Evolutionary conservation across 2,329 filamentous ascomycete genomes (phyloP).

Genomic region (Penicillium polonicum): DNA sequence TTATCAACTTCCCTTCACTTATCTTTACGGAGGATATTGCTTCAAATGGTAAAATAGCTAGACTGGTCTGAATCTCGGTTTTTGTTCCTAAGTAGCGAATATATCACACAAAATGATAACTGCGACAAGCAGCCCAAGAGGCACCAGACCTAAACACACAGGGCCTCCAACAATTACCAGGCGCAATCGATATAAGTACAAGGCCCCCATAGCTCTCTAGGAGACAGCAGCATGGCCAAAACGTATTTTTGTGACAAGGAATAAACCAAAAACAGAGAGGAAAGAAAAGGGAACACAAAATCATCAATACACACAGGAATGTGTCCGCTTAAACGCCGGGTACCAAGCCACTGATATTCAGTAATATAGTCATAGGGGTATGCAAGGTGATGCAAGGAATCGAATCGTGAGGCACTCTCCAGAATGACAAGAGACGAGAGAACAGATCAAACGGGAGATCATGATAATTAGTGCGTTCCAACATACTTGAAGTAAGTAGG

Average conservation of each 20-base stretch:
- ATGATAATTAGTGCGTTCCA: constrained; percentile 65
- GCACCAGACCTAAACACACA: not conserved
- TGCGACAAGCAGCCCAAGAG: not conserved
- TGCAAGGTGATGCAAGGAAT: constrained; percentile 25
- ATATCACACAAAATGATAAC: constrained; percentile 8
- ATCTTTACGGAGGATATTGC: not conserved
- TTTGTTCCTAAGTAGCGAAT: constrained; percentile 7
- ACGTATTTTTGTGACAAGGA: constrained; percentile 20
- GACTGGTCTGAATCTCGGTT: constrained; percentile 13
- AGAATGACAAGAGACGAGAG: constrained; percentile 15
- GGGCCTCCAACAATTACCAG: constrained; percentile 13
- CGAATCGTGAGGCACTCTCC: constrained; percentile 15
- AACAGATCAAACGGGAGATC: constrained; percentile 6
- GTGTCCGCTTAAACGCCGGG: constrained; percentile 30
- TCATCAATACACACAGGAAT: constrained; percentile 26
- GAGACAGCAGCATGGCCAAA: constrained; percentile 15
- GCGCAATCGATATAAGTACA: constrained; percentile 31
- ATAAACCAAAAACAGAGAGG: constrained; percentile 3
- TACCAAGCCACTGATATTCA: constrained; percentile 21
- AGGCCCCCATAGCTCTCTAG: constrained; percentile 17
- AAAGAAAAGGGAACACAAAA: constrained; percentile 14
- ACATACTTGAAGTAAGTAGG: constrained; percentile 97
- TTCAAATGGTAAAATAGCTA: not conserved
- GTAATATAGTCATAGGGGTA: constrained; percentile 27
- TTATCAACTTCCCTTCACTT: not conserved